Evolutionary conservation across 1,139 yeast species (phyloP).

Genomic region (Suhomyces choctaworum): DNA sequence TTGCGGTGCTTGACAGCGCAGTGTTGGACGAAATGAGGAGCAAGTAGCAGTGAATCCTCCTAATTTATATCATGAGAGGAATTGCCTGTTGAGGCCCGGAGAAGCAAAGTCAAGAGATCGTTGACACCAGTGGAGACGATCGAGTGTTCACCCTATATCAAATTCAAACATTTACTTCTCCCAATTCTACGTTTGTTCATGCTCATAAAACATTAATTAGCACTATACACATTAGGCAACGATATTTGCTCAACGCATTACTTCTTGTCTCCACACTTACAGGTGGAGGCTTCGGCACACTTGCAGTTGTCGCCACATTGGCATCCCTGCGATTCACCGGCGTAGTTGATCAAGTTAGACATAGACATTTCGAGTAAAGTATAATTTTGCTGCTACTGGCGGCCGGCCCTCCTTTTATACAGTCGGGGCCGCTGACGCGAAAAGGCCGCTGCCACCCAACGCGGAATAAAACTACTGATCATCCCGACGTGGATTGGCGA

Average conservation of each 20-base stretch:
- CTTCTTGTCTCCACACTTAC: constrained; percentile 26
- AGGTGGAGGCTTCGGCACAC: constrained; percentile 24
- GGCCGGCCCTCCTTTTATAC: constrained; percentile 6
- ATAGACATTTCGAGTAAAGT: background rate
- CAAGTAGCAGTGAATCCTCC: too few relatives aligned
- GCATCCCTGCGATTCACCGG: constrained; percentile 21
- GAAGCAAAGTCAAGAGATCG: too few relatives aligned
- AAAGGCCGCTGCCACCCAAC: too few relatives aligned
- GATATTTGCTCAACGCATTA: constrained; percentile 6
- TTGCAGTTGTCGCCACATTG: constrained; percentile 28
- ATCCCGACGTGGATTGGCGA: too few relatives aligned
- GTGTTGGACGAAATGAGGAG: too few relatives aligned
- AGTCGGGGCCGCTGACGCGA: constrained; percentile 10
- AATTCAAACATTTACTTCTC: background rate
- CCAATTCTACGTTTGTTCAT: too few relatives aligned
- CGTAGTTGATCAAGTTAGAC: constrained; percentile 9
- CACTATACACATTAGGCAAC: background rate
- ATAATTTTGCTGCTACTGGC: too few relatives aligned
- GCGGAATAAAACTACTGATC: too few relatives aligned
- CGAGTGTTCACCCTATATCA: too few relatives aligned
- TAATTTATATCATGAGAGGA: too few relatives aligned
- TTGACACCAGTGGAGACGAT: too few relatives aligned
- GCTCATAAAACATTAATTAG: constrained; percentile 2
- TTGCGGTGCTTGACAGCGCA: constrained; percentile 18
- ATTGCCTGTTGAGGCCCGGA: too few relatives aligned